These are phyloP conservation scores for Gossypium schwendimanii DNA, from an alignment of 441 rosid genomes.

Conservation along the genomic window DNA sequence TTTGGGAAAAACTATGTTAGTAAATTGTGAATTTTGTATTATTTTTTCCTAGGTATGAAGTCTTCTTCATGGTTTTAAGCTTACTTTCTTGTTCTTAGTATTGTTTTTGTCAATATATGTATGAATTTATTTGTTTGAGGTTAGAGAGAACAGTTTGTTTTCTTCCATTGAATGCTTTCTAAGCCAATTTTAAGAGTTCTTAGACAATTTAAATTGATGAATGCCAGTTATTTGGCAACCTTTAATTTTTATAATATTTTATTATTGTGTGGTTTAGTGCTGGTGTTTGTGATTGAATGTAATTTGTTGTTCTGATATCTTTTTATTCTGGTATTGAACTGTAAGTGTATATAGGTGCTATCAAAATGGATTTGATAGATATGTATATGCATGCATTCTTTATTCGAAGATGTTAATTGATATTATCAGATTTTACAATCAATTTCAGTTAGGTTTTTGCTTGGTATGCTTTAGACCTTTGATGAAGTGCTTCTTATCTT, in stretches of 20 bases:
- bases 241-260: neutral
- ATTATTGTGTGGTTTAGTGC: neutral
- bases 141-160: neutral
- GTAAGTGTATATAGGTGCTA: neutral
- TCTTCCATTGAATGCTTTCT: neutral
- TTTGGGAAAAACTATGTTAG: neutral
- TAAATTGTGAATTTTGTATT: neutral
- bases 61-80: neutral
- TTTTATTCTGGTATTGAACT: neutral
- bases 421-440: neutral
- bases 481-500: neutral
- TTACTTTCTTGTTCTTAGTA: neutral
- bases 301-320: neutral
- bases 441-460: neutral
- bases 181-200: neutral
- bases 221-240: neutral
- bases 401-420: neutral
- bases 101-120: neutral
- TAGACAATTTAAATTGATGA: neutral
- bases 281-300: neutral
- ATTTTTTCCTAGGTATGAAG: neutral
- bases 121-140: neutral
- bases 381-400: neutral
- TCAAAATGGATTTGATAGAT: neutral
- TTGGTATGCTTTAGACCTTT: neutral